Conservation (phyloP, 2,329 filamentous ascomycete species). For the Aureobasidium sp. region DNA sequence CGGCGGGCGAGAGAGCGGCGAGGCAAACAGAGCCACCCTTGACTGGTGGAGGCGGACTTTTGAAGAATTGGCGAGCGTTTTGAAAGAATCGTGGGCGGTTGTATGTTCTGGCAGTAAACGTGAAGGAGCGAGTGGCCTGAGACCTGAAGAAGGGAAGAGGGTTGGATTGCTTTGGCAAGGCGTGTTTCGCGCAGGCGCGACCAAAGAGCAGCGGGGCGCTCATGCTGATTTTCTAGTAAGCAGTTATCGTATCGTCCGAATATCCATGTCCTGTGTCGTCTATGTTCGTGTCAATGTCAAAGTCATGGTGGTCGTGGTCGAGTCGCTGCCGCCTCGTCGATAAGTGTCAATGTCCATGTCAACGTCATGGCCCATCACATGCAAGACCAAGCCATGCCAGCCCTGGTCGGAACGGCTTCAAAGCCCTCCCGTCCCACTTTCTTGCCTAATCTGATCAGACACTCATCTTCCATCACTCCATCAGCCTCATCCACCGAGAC, state of each 20-base stretch:
- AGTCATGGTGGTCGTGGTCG: background rate
- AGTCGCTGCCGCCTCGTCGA: background rate
- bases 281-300: background rate
- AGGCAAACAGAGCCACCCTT: conserved; percentile 27
- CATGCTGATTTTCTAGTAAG: background rate
- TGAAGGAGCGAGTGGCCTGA: background rate
- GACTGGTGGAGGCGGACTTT: conserved; percentile 25
- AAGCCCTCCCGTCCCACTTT: background rate
- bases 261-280: background rate
- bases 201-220: conserved; percentile 3
- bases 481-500: too few species aligned
- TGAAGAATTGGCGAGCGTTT: conserved; percentile 11
- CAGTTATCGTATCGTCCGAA: background rate
- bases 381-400: background rate
- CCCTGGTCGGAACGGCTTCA: background rate
- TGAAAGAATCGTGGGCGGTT: background rate
- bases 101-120: conserved; percentile 5
- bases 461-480: background rate
- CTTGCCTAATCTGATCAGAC: background rate
- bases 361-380: conserved; percentile 10
- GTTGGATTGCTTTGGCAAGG: background rate
- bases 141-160: background rate
- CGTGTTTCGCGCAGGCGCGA: conserved; percentile 6
- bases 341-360: background rate
- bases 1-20: conserved; percentile 44